Conservation (phyloP, 805 yeast species). For the Candida ponderosae region DNA sequence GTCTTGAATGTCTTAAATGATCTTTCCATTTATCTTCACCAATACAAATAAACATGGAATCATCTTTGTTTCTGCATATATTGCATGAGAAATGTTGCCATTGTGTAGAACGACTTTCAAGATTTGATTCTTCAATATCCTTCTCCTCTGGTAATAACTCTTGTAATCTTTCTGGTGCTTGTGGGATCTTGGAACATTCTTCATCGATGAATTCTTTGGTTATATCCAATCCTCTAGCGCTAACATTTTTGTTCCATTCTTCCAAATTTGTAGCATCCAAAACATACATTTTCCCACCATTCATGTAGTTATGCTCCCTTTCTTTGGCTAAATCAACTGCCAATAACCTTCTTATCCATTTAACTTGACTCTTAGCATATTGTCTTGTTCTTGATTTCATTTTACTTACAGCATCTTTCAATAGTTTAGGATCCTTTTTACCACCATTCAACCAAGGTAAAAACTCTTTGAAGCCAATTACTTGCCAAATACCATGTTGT, state of each 20-base stretch:
- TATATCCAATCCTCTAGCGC: conserved; percentile 44
- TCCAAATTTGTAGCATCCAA: conserved; percentile 71
- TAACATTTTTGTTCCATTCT: conserved; percentile 53
- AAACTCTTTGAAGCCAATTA: conserved; percentile 88
- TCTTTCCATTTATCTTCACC: conserved; percentile 67
- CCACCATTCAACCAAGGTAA: conserved; percentile 51
- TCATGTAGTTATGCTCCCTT: conserved; percentile 31
- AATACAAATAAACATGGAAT: conserved; percentile 52
- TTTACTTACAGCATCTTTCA: conserved; percentile 45
- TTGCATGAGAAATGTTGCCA: conserved; percentile 72
- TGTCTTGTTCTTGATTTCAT: conserved; percentile 84
- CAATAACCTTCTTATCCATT: conserved; percentile 78
- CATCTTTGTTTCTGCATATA: conserved; percentile 49
- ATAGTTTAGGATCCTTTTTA: conserved; percentile 13
- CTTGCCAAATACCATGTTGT: conserved; percentile 86
- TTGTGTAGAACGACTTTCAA: conserved; percentile 19
- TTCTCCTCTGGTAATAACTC: conserved; percentile 16
- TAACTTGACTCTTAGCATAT: conserved; percentile 82
- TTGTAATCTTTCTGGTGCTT: conserved; percentile 31
- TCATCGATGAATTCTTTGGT: conserved; percentile 30
- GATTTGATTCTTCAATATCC: conserved; percentile 1
- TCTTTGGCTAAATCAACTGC: conserved; percentile 52
- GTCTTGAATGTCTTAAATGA: conserved; percentile 65
- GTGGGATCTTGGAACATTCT: conserved; percentile 4
- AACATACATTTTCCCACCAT: conserved; percentile 60